Base-by-base conservation (phyloP, 2,329 filamentous ascomycete species). In the Trichophyton mentagrophytes region DNA sequence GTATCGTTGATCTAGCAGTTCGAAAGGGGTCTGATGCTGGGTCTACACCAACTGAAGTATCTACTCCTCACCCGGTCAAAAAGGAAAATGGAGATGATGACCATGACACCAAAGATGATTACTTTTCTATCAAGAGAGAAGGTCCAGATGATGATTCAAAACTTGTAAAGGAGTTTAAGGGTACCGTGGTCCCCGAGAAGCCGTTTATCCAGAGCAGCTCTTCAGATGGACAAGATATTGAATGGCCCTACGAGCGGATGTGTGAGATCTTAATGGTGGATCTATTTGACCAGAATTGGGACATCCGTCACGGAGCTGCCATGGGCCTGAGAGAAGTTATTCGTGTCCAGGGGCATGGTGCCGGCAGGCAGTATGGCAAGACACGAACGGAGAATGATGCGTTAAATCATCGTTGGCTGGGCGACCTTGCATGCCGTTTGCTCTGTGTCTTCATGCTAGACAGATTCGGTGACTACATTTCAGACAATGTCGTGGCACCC, bases 361-460 rank as follows among this genome's bases (percentile, higher is more conserved):
- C 93, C 61, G 95, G 93, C 42, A 85, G 92, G 59, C 71, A 84
- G 61, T 84, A 81, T 63, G 86, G 85, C 62, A 92, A 87, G 71
- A 80, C 81, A 8, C 82, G 84, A 65, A 69, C 75, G 30, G 86
- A 95, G 67, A 99, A 99, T 69, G 84, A 96, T 68, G 70, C 74
- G 1, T 78, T 89, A 51, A 99, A 97, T 68, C 83, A 86, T 63
- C 82, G 80, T 70, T 99, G 90, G 90, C 82, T 99, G 20, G 89
- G 97, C 69, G 92, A 99, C 69, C 80, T 99, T 58, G 90, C 91
- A n/a, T 96, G 91, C 69, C 88, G 93, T 27, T 82, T 99, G 57
- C 92, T 91, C 73, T 96, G 89, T 71, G 91, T 99, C 59, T 86
- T 99, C 68, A 96, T 99, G 85, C 84, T 99, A 15, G 93, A 99